Base-by-base conservation (phyloP, 805 yeast genomes). In the Suhomyces emberorum region DNA sequence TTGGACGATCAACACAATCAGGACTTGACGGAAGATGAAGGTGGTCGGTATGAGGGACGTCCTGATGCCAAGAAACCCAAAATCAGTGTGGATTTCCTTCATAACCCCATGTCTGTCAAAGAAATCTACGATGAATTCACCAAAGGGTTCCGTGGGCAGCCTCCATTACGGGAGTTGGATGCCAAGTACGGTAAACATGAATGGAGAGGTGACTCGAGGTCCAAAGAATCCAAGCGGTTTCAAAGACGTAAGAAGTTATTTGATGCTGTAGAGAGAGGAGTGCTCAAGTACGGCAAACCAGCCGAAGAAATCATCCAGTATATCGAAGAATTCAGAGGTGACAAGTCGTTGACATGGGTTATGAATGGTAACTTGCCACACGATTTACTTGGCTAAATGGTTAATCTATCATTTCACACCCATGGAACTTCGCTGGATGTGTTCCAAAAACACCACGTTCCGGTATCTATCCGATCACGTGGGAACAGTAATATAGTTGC, bases 151-250 rank as follows among this genome's bases (percentile, higher is more conserved):
- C 56, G 65, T 10, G 72, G 72, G 14, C 74, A 68, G 46, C 59
- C 61, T 4, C 70, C 74, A 4, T 51, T 68, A 29, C 51, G 63
- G 28, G 69, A 66, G 29, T 58, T 68, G 62, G 74, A 68, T 42
- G 60, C 57, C 18, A 55, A 64, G 34, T 66, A 59, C 44, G 74
- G 74, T 15, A 68, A 68, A 42, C 60, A 63, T 42, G 63, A 62
- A 35, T 68, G 74, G 74, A 50, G 74, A 34, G 74, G 74, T 17
- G 72, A 68, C 45, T 63, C 70, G 6, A 49, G 74, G 25, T 63
- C 70, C 11, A 68, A 68, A 44, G 72, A 68, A 39, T 57, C 65
- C 14, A 68, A 68, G 48, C 49, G 74, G 39, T 68, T 48, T 46
- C 74, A 68, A 42, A 53, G 74, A 43, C 47, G 74, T 26, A 68